phyloP scores from a whole-genome alignment of 2,329 filamentous ascomycete species.

The Conoideocrella luteorostrata region DNA sequence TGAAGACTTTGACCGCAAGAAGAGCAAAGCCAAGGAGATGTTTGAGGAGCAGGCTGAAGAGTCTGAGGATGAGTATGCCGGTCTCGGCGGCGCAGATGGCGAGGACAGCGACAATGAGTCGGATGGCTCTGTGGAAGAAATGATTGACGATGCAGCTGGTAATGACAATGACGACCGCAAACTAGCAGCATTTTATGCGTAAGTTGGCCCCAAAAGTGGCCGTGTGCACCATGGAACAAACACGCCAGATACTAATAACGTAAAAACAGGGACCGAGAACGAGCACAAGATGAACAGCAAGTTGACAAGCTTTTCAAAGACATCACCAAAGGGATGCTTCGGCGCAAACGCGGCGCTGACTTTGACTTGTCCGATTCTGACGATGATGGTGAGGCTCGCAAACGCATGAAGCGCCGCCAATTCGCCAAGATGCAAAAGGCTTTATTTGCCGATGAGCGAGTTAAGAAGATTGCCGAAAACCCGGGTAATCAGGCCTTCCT shows the following conservation, averaged over 20 bases:
- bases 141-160: constrained; percentile 81
- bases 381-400: constrained; percentile 71
- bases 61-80: constrained; percentile 96
- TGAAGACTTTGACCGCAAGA: constrained; percentile 73
- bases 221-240: too few species aligned
- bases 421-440: constrained; percentile 90
- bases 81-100: constrained; percentile 81
- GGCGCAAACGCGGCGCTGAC: constrained; percentile 75
- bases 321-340: constrained; percentile 80
- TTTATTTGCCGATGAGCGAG: constrained; percentile 78
- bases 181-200: constrained; percentile 84
- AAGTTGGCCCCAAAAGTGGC: constrained; percentile 46
- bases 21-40: constrained; percentile 79
- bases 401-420: constrained; percentile 76
- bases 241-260: too few species aligned
- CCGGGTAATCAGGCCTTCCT: constrained; percentile 88
- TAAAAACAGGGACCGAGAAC: constrained; percentile 62
- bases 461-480: constrained; percentile 84
- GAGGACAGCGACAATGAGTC: constrained; percentile 73
- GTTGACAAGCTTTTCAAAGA: constrained; percentile 90
- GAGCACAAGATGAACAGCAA: constrained; percentile 74
- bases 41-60: constrained; percentile 92
- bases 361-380: constrained; percentile 87
- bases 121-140: constrained; percentile 68
- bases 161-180: constrained; percentile 74